Percentiles rank a stretch among this genome's conserved stretches.
Evolutionary conservation across 768 basidiomycete genomes (phyloP).

Genomic region (Tulasnella sp.): DNA sequence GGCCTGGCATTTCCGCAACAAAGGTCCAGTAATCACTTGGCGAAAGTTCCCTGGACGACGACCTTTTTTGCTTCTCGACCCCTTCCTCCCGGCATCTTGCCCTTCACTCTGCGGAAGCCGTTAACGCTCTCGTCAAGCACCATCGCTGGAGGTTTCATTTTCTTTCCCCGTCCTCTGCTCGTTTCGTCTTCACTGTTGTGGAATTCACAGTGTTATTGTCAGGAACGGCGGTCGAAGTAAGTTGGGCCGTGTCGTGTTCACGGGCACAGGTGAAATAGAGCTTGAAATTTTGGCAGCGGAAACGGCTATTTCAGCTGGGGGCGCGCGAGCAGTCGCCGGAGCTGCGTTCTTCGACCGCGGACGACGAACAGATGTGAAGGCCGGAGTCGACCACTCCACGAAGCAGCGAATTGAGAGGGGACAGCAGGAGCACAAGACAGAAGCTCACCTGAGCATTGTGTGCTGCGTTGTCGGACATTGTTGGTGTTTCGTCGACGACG

Average conservation of each 20-base stretch:
- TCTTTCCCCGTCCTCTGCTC: conserved; percentile 74
- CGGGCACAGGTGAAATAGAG: conserved; percentile 55
- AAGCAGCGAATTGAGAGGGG: neutral
- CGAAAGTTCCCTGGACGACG: conserved; percentile 28
- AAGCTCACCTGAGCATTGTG: conserved; percentile 30
- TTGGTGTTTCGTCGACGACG: conserved; percentile 38
- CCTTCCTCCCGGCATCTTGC: conserved; percentile 48
- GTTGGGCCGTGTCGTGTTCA: conserved; percentile 29
- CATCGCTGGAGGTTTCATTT: conserved; percentile 89
- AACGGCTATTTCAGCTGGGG: conserved; percentile 60
- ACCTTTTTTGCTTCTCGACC: conserved; percentile 61
- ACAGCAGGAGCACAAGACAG: no score
- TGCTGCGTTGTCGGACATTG: conserved; percentile 9
- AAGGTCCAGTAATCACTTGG: neutral
- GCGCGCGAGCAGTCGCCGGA: conserved; percentile 47
- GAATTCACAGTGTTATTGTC: neutral
- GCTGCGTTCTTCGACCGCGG: conserved; percentile 57
- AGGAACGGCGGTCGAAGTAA: conserved; percentile 38
- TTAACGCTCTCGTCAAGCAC: conserved; percentile 85
- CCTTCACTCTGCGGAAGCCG: conserved; percentile 52
- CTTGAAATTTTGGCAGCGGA: conserved; percentile 42
- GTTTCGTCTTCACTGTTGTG: conserved; percentile 30
- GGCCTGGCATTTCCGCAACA: conserved; percentile 6
- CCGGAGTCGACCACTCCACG: conserved; percentile 85
- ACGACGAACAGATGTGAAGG: conserved; percentile 77